Evolutionary conservation across 495 filamentous ascomycete genomes (phyloP), one percentile per base, ranked within the genome.

Genomic region (Penicillium coprophilum): DNA sequence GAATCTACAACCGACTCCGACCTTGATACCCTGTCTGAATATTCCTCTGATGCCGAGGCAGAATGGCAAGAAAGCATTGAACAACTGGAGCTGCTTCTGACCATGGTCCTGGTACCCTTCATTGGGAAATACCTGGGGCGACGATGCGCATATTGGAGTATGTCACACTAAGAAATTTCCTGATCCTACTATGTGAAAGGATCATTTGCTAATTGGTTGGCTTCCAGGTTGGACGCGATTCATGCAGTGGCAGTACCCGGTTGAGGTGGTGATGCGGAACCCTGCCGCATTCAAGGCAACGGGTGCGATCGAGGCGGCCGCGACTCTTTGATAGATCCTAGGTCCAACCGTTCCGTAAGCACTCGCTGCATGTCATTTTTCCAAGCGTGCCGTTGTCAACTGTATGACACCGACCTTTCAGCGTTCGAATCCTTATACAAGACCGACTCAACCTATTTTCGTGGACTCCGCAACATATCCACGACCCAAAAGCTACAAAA

Each of bases 101-200:
- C 87, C 8, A 95, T 98, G 90, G 89, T 97, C 17, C 66, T 96
- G 61, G 87, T 97, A 36, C 94, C 94, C 17, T 96, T 93, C 68
- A 73, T 91, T 49, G 94, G 94, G 20, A 97, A 96, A 70, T 97
- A 91, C 71, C 78, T 97, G 62, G 94, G 94, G 38, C 80, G 94
- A 70, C 91, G 86, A 73, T 95, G 90, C 77, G 94, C 94, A 49
- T 97, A 97, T 73, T 97, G 91, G 91, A 87, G 94, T 97, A 75
- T 45, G 73, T 70, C 10, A 6, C 36, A 11, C 7, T 19, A 10
- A 15, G 8, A n/a, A n/a, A 6, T 12, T 31, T 30, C 28, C 19
- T 6, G 1, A 28, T 19, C 17, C 30, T 19, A 4, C 50, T 11
- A n/a, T 17, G 28, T 21, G 20, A 19, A 17, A 27, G 2, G 13